Conservation (phyloP, 208 protist genomes). For the Phytomonas francai region DNA sequence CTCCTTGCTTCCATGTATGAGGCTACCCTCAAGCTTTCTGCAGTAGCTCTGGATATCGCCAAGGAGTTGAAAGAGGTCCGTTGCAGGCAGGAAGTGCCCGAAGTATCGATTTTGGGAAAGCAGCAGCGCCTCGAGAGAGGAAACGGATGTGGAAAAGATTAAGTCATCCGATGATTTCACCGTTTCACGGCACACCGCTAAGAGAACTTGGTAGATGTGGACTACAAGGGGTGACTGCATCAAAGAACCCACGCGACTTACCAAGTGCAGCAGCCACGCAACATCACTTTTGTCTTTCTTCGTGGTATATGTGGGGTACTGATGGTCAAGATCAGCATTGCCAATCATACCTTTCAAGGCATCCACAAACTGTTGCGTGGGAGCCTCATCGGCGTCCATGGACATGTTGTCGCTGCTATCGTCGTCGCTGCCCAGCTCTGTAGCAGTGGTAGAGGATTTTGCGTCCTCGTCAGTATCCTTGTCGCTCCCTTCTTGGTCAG, state of each 20-base stretch:
- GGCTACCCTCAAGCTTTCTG: conserved; percentile 37
- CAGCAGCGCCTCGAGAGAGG: conserved; percentile 65
- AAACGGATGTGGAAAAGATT: conserved; percentile 56
- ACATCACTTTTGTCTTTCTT: conserved; percentile 78
- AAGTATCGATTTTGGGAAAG: conserved; percentile 81
- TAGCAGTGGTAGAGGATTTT: conserved; percentile 6
- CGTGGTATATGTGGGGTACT: conserved; percentile 63
- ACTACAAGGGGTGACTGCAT: conserved; percentile 66
- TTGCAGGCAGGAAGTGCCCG: conserved; percentile 53
- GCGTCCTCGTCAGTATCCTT: conserved; percentile 16
- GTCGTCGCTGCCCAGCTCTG: conserved; percentile 14
- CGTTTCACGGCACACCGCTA: conserved; percentile 72
- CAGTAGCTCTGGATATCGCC: conserved; percentile 86
- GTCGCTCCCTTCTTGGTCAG: conserved; percentile 15
- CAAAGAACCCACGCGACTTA: conserved; percentile 46
- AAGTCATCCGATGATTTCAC: conserved; percentile 76
- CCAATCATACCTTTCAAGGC: conserved; percentile 79
- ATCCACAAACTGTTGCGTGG: conserved; percentile 82
- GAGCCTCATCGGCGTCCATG: conserved; percentile 61
- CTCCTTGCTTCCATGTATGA: conserved; percentile 31
- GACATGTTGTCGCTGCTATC: conserved; percentile 11
- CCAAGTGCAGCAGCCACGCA: conserved; percentile 62
- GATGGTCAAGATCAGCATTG: conserved; percentile 73
- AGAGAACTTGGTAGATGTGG: conserved; percentile 80
- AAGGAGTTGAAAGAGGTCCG: conserved; percentile 73